Evolutionary conservation across 176 grass and related monocot genomes (phyloP).

Genomic region (Tuctoria greenei): DNA sequence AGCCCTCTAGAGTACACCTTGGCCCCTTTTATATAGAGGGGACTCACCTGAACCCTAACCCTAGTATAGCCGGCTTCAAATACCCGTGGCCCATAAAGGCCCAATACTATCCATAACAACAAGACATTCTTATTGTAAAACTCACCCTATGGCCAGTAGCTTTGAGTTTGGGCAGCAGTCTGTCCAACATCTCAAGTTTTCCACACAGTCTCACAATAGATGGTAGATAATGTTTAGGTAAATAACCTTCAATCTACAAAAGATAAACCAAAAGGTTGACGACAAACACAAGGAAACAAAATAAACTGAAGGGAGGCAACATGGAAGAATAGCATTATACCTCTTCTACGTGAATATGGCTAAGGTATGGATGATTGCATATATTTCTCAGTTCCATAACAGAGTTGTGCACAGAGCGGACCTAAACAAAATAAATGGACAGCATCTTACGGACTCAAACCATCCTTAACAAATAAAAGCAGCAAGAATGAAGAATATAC

Average conservation of each 20-base stretch:
- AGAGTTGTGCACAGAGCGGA: constrained; percentile 90
- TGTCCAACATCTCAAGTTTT: constrained; percentile 98
- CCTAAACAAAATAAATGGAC: constrained; percentile 44
- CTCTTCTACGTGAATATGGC: constrained; percentile 93
- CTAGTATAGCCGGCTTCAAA: too few species aligned
- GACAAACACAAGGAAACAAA: constrained; percentile 18
- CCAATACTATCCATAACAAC: too few species aligned
- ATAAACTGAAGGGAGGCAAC: constrained; percentile 12
- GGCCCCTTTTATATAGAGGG: too few species aligned
- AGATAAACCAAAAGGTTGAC: constrained; percentile 35
- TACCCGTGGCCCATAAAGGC: too few species aligned
- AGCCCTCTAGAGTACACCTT: too few species aligned
- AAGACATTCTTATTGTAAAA: constrained; percentile 19
- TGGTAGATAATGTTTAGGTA: constrained; percentile 93
- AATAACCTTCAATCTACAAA: constrained; percentile 75
- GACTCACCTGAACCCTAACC: too few species aligned
- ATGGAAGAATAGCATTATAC: constrained; percentile 41
- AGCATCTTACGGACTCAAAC: constrained; percentile 23
- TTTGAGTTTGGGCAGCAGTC: constrained; percentile 92
- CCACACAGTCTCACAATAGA: constrained; percentile 86
- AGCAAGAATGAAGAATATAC: constrained; percentile 46
- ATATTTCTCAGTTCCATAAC: constrained; percentile 99
- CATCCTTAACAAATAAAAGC: constrained; percentile 23
- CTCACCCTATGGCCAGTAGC: constrained; percentile 90
- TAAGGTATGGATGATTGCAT: constrained; percentile 98